These are phyloP conservation scores for Picea mariana DNA, from an alignment of 83 land plant genomes.

Conservation along the genomic window DNA sequence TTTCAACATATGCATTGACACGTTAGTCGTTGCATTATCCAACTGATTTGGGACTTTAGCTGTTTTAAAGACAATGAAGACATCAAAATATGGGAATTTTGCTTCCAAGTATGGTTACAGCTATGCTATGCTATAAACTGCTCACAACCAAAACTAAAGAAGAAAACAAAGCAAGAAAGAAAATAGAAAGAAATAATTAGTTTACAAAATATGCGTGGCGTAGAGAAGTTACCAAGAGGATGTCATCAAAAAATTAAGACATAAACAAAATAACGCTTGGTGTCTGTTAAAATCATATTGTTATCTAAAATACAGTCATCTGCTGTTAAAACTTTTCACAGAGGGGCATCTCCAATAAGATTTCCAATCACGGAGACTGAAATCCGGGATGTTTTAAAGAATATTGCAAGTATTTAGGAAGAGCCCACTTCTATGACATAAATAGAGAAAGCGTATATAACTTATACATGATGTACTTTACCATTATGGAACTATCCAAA, in stretches of 20 bases:
- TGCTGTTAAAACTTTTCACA: not conserved
- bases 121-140: not conserved
- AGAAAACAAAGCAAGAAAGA: not conserved
- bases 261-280: not conserved
- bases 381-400: not conserved
- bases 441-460: not conserved
- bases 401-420: not conserved
- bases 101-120: not conserved
- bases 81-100: not conserved
- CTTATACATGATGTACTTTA: constrained; percentile 5
- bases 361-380: not conserved
- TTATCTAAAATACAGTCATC: not conserved
- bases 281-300: not conserved
- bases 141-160: not conserved
- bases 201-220: not conserved
- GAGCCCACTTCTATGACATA: not conserved
- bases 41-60: not conserved
- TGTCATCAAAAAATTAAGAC: not conserved
- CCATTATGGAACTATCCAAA: not conserved
- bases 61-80: not conserved
- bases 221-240: not conserved
- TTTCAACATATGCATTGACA: not conserved
- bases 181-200: not conserved
- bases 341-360: not conserved
- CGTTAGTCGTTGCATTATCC: not conserved